Conservation (phyloP, 345 rosid genomes). For the Camelina hispida region DNA sequence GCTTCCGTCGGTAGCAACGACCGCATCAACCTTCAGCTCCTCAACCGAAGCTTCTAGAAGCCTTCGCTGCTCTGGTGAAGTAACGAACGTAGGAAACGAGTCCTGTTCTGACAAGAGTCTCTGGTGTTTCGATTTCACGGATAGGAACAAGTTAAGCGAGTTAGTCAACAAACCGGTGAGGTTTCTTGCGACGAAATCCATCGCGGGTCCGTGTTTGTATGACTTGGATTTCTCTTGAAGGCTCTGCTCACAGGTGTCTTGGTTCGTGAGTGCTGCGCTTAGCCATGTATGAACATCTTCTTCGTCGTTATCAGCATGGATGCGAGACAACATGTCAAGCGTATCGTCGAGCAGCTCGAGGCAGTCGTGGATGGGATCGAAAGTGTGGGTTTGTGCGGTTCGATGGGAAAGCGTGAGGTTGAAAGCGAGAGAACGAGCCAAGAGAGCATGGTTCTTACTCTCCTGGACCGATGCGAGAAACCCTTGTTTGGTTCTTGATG, state of each 20-base stretch:
- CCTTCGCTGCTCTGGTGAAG: constrained; percentile 33
- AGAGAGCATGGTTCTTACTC: constrained; percentile 46
- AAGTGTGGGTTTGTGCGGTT: constrained; percentile 2
- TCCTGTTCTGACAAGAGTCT: constrained; percentile 24
- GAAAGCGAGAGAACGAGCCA: constrained; percentile 46
- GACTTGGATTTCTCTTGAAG: constrained; percentile 40
- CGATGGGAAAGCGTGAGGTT: constrained; percentile 36
- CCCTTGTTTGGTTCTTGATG: constrained; percentile 39
- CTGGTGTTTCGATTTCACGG: constrained; percentile 15
- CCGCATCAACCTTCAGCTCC: constrained; percentile 51
- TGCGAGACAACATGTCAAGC: constrained; percentile 49
- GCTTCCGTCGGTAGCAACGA: constrained; percentile 62
- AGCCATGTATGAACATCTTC: constrained; percentile 63
- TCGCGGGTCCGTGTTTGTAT: neutral
- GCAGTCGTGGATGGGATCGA: constrained; percentile 50
- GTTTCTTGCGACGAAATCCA: constrained; percentile 44
- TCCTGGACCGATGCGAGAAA: constrained; percentile 48
- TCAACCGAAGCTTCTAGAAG: constrained; percentile 55
- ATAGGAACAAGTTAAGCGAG: constrained; percentile 46
- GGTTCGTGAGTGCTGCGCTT: constrained; percentile 61
- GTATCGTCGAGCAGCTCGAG: constrained; percentile 60
- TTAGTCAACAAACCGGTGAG: constrained; percentile 45
- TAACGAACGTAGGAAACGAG: constrained; percentile 44
- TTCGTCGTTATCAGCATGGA: constrained; percentile 12
- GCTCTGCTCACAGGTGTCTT: constrained; percentile 58